Percentiles rank a stretch among this genome's conserved stretches.
These are phyloP conservation scores for Clathrus columnatus DNA, from an alignment of 768 basidiomycete genomes.

Conservation along the genomic window DNA sequence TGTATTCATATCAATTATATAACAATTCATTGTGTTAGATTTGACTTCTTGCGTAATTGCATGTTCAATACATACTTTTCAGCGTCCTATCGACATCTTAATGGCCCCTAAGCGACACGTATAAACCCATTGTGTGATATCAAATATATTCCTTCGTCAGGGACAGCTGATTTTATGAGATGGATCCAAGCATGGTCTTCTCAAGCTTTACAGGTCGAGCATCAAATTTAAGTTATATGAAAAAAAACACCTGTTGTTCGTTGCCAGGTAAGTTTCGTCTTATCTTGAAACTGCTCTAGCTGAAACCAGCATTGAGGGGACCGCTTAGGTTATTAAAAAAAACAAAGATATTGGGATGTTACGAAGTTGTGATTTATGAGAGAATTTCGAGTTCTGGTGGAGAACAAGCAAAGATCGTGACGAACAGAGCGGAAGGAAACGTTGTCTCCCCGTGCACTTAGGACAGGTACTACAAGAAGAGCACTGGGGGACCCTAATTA, in stretches of 20 bases:
- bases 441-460: too few relatives aligned
- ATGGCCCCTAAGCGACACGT: background rate
- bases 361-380: too few relatives aligned
- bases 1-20: too few relatives aligned
- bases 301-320: slow-evolving; percentile 18
- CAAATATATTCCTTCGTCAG: slow-evolving; percentile 62
- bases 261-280: slow-evolving; percentile 76
- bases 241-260: slow-evolving; percentile 66
- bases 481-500: too few relatives aligned
- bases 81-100: slow-evolving; percentile 76
- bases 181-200: slow-evolving; percentile 73
- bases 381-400: too few relatives aligned
- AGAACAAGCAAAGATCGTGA: too few relatives aligned
- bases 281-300: slow-evolving; percentile 83
- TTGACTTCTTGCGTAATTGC: slow-evolving; percentile 68
- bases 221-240: slow-evolving; percentile 51
- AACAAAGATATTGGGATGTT: too few relatives aligned
- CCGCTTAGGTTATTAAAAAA: background rate
- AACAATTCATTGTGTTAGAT: slow-evolving; percentile 64
- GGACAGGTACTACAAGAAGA: too few relatives aligned
- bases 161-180: slow-evolving; percentile 69
- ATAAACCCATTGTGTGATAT: background rate
- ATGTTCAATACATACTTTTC: slow-evolving; percentile 69
- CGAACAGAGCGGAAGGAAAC: too few relatives aligned
- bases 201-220: slow-evolving; percentile 73